Evolutionary conservation across 2,329 filamentous ascomycete genomes (phyloP).

Genomic region (Pseudogymnoascus sp.): DNA sequence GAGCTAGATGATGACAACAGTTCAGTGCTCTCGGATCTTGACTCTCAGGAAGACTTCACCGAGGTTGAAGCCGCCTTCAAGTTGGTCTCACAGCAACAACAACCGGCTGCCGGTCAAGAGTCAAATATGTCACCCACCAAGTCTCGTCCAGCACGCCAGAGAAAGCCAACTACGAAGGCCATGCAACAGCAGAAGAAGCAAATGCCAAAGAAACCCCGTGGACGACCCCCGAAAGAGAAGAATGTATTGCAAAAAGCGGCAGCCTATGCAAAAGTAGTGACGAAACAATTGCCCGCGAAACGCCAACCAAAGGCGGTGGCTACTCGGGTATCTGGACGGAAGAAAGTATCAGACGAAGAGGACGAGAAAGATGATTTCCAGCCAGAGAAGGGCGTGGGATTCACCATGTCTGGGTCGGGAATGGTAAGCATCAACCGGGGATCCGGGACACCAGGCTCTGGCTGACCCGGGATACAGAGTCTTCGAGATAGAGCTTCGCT

Average conservation of each 20-base stretch:
- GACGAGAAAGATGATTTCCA: neutral
- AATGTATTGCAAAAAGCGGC: neutral
- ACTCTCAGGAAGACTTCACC: neutral
- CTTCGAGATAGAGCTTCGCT: neutral
- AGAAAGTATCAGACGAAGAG: neutral
- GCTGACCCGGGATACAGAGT: neutral
- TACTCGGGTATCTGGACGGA: neutral
- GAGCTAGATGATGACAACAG: neutral
- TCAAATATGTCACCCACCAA: neutral
- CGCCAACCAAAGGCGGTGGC: neutral
- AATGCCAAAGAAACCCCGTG: neutral
- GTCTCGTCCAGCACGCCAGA: neutral
- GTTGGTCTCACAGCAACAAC: neutral
- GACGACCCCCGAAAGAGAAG: neutral
- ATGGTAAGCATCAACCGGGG: neutral
- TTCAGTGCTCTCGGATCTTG: neutral
- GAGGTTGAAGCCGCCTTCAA: neutral
- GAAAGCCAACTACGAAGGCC: neutral
- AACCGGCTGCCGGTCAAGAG: neutral
- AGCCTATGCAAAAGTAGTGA: neutral
- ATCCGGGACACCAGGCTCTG: neutral
- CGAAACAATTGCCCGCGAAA: neutral
- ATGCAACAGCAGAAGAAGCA: neutral
- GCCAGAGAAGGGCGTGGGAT: neutral
- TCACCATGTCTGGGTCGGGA: no score